Conservation (phyloP, 192 early-diverging fungal genomes). For the Obelidium mucronatum region DNA sequence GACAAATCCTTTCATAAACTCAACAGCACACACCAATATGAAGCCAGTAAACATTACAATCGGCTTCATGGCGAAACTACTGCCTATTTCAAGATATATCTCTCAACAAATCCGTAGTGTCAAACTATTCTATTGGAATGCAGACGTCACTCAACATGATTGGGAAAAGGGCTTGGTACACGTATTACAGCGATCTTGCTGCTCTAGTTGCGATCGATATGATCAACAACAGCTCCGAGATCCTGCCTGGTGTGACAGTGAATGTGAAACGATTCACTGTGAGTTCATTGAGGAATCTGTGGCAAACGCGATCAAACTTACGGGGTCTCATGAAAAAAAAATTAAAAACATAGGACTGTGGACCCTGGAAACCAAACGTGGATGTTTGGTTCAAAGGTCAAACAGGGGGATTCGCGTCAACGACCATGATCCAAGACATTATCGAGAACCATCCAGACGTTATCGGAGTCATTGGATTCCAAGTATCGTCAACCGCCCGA, state of each 20-base stretch:
- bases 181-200: not conserved
- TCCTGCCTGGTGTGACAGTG: not conserved
- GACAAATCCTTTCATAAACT: too few species aligned
- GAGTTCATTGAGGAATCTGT: too few species aligned
- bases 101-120: not conserved
- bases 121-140: not conserved
- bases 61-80: not conserved
- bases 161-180: not conserved
- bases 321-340: too few species aligned
- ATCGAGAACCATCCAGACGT: not conserved
- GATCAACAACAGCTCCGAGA: not conserved
- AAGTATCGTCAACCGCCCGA: not conserved
- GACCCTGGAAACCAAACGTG: not conserved
- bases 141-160: not conserved
- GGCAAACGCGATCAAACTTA: too few species aligned
- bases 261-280: not conserved
- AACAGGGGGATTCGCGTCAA: not conserved
- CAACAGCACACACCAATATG: too few species aligned
- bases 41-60: constrained; percentile 1
- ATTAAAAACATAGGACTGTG: too few species aligned
- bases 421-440: not conserved
- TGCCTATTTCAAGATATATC: not conserved
- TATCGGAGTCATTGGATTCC: not conserved
- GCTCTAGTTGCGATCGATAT: not conserved
- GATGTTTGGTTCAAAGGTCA: not conserved